phyloP scores from a whole-genome alignment of 306 rosid species.

The Rosa lucieae region DNA sequence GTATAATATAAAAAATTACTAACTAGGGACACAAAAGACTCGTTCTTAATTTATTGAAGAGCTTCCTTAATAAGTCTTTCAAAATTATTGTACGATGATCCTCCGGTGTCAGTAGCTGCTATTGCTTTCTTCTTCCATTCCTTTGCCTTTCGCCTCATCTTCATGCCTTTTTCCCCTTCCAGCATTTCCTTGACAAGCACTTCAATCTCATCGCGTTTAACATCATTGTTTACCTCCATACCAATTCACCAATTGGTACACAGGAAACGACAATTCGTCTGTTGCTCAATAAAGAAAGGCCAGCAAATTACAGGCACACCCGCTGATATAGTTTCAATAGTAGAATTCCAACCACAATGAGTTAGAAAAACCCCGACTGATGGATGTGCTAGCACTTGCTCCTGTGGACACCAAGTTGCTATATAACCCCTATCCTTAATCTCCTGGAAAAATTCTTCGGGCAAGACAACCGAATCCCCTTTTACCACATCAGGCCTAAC shows the following conservation, averaged over 20 bases:
- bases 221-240: slow-evolving; percentile 37
- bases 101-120: slow-evolving; percentile 32
- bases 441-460: slow-evolving; percentile 33
- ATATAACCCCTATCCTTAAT: slow-evolving; percentile 36
- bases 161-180: slow-evolving; percentile 33
- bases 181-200: slow-evolving; percentile 40
- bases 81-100: slow-evolving; percentile 39
- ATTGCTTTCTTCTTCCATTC: slow-evolving; percentile 45
- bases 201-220: slow-evolving; percentile 33
- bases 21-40: no score
- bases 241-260: slow-evolving; percentile 44
- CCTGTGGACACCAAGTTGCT: slow-evolving; percentile 47
- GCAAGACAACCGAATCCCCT: slow-evolving; percentile 26
- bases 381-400: slow-evolving; percentile 41
- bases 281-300: slow-evolving; percentile 61
- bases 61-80: slow-evolving; percentile 27
- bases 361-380: slow-evolving; percentile 43
- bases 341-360: slow-evolving; percentile 63
- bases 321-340: slow-evolving; percentile 30
- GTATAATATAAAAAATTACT: no score
- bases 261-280: slow-evolving; percentile 40
- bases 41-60: no score
- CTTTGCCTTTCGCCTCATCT: slow-evolving; percentile 20
- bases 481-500: slow-evolving; percentile 39
- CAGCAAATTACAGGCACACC: slow-evolving; percentile 49